Evolutionary conservation across 2,329 filamentous ascomycete genomes (phyloP).

Genomic region (Cladosporium sp.): DNA sequence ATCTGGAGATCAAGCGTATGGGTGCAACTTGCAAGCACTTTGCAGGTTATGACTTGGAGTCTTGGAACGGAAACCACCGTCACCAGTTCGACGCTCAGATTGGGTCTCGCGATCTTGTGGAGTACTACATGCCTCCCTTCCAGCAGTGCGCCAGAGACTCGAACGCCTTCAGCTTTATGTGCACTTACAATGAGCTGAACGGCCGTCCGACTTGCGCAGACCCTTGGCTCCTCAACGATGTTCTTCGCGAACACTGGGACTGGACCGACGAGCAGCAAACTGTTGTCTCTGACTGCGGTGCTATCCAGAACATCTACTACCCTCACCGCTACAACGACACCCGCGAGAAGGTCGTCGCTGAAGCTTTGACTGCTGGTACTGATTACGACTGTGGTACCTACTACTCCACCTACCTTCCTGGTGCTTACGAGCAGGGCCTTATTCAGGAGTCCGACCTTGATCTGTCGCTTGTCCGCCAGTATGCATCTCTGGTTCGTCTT

Average conservation of each 20-base stretch:
- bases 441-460: constrained; percentile 47
- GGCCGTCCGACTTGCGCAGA: constrained; percentile 63
- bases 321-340: constrained; percentile 43
- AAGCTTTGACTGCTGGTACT: constrained; percentile 48
- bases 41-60: constrained; percentile 24
- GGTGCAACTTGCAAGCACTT: constrained; percentile 47
- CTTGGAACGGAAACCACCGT: constrained; percentile 29
- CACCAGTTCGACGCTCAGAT: constrained; percentile 56
- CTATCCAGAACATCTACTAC: constrained; percentile 53
- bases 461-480: constrained; percentile 48
- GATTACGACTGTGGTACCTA: constrained; percentile 52
- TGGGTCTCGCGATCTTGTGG: constrained; percentile 58
- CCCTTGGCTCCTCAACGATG: constrained; percentile 57
- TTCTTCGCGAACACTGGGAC: constrained; percentile 63
- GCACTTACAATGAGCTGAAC: constrained; percentile 61
- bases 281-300: constrained; percentile 63
- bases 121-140: constrained; percentile 66
- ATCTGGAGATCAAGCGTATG: constrained; percentile 34
- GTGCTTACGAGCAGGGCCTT: constrained; percentile 39
- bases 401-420: constrained; percentile 44
- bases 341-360: constrained; percentile 44
- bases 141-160: constrained; percentile 46
- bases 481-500: constrained; percentile 50
- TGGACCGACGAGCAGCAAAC: constrained; percentile 60
- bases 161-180: constrained; percentile 49